Conservation (phyloP, 805 yeast genomes). For the Candida montana region DNA sequence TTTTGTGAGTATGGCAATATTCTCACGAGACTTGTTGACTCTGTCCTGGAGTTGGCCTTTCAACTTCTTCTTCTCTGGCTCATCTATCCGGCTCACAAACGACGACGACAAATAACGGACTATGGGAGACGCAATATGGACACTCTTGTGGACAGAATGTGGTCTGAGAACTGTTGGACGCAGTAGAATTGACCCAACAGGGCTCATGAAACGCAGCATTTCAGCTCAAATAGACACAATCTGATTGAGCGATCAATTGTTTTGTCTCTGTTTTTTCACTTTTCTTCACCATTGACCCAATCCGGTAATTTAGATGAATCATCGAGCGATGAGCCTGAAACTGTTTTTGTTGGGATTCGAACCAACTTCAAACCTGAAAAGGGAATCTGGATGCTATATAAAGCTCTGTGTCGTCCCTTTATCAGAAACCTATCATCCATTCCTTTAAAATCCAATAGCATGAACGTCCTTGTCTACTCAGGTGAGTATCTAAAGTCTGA, state of each 20-base stretch:
- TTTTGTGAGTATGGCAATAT: conserved; percentile 27
- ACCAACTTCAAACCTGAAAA: too few species aligned
- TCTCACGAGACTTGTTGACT: conserved; percentile 17
- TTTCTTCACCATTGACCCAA: background rate
- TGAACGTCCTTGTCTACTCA: conserved; percentile 73
- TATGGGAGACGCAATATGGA: background rate
- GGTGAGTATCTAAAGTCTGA: conserved; percentile 27
- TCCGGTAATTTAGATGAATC: conserved; percentile 4
- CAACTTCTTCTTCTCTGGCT: conserved; percentile 1
- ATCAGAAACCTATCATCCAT: background rate
- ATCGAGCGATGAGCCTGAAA: background rate
- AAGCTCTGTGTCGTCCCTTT: background rate
- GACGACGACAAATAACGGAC: conserved; percentile 1
- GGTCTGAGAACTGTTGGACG: background rate
- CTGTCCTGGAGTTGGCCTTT: conserved; percentile 6
- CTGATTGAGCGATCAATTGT: too few species aligned
- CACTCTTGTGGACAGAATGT: background rate
- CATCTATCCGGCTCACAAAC: background rate
- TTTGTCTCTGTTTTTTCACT: background rate
- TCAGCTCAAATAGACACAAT: background rate
- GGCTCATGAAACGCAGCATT: background rate
- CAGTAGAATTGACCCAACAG: background rate
- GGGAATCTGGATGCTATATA: conserved; percentile 3
- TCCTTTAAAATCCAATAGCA: conserved; percentile 20
- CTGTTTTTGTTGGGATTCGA: background rate